Evolutionary conservation across 2,329 filamentous ascomycete species (phyloP).

Genomic region (Colletotrichum theobromicola): DNA sequence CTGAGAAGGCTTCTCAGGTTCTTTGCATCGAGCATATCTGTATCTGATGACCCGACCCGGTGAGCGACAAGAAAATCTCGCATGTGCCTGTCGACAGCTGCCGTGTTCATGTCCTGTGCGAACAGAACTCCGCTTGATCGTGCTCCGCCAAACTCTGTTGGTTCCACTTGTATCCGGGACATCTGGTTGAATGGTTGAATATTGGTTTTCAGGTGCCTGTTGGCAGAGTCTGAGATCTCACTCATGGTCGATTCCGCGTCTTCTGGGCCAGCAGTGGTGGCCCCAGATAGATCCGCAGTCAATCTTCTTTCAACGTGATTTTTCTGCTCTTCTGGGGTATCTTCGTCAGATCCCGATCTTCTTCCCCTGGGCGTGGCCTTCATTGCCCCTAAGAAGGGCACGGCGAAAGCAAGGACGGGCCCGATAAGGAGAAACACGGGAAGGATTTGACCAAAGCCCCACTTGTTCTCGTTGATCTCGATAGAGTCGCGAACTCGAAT

Average conservation of each 20-base stretch:
- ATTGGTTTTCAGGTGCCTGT: neutral
- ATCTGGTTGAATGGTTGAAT: neutral
- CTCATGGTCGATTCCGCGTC: neutral
- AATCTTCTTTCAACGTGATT: neutral
- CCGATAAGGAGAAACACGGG: neutral
- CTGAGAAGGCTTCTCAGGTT: neutral
- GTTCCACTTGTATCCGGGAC: neutral
- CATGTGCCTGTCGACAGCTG: neutral
- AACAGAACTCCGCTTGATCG: rapidly evolving
- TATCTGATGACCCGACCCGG: neutral
- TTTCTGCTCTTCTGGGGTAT: neutral
- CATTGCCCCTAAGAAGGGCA: neutral
- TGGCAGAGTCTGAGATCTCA: neutral
- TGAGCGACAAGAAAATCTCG: neutral
- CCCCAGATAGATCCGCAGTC: neutral
- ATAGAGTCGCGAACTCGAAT: neutral
- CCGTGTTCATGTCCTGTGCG: neutral
- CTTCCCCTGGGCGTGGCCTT: rapidly evolving
- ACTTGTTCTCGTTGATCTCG: neutral
- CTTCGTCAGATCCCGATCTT: neutral
- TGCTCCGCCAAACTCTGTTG: neutral
- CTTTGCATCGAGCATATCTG: neutral
- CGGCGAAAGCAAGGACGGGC: neutral
- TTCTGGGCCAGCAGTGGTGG: neutral
- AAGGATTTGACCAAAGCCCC: neutral